These are phyloP conservation scores for Cytospora mali DNA, from an alignment of 2,329 filamentous ascomycete species.

Conservation along the genomic window DNA sequence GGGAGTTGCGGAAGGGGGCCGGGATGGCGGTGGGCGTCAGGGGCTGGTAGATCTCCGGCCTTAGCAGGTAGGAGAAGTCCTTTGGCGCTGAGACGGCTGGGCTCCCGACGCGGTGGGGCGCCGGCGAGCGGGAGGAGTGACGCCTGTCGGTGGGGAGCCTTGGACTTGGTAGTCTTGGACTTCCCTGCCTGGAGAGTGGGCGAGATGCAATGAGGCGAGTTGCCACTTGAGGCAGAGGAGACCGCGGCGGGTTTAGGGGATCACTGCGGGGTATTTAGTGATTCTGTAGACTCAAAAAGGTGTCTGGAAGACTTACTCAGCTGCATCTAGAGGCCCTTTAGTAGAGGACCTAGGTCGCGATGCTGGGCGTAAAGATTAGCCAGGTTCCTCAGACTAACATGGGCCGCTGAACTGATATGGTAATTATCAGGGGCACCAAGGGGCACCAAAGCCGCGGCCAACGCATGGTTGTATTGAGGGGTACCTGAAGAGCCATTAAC, in stretches of 20 bases:
- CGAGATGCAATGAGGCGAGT: slow-evolving; percentile 31
- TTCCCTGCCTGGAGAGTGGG: slow-evolving; percentile 31
- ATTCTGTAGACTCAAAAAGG: slow-evolving; percentile 9
- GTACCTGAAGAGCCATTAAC: not conserved
- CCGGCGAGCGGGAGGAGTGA: slow-evolving; percentile 37
- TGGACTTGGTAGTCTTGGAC: slow-evolving; percentile 24
- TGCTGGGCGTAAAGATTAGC: slow-evolving; percentile 41
- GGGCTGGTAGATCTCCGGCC: slow-evolving; percentile 81
- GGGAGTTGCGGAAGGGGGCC: slow-evolving; percentile 68
- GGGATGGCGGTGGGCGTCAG: slow-evolving; percentile 66
- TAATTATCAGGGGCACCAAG: not conserved
- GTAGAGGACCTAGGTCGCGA: slow-evolving; percentile 70
- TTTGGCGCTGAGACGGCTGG: slow-evolving; percentile 51
- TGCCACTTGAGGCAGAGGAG: slow-evolving; percentile 31
- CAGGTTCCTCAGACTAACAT: slow-evolving; percentile 8
- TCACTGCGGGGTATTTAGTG: slow-evolving; percentile 31
- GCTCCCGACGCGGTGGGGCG: slow-evolving; percentile 32
- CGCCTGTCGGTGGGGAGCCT: slow-evolving; percentile 32
- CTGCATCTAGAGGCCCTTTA: slow-evolving; percentile 74
- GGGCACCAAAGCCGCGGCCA: not conserved
- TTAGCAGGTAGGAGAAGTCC: slow-evolving; percentile 80
- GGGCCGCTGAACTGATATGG: not conserved
- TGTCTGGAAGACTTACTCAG: slow-evolving; percentile 62
- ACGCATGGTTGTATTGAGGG: too few relatives aligned
- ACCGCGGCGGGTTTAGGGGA: slow-evolving; percentile 31